phyloP scores from a whole-genome alignment of 306 rosid genomes.

The Pterocarpus santalinus region DNA sequence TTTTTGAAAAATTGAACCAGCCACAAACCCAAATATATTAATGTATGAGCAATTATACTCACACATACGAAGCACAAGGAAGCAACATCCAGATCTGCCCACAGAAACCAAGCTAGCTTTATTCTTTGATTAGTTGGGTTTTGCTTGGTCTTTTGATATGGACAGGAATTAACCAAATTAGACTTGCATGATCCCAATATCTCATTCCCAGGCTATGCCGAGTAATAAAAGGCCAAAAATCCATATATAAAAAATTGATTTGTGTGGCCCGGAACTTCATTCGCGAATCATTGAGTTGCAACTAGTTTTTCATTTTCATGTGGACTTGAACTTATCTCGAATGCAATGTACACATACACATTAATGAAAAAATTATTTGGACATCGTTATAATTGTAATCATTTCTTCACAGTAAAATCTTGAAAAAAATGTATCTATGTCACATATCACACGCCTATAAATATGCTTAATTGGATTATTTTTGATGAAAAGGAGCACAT shows the following conservation, averaged over 20 bases:
- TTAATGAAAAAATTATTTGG: not conserved
- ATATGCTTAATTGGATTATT: too few relatives aligned
- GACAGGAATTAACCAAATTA: constrained; percentile 37
- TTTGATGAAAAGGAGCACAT: too few relatives aligned
- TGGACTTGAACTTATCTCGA: constrained; percentile 38
- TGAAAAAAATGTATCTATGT: not conserved
- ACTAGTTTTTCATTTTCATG: constrained; percentile 14
- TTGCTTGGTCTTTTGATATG: constrained; percentile 38
- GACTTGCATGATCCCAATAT: constrained; percentile 35
- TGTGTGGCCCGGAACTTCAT: constrained; percentile 25
- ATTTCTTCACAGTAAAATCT: not conserved
- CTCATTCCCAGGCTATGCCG: constrained; percentile 29
- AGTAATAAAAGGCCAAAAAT: constrained; percentile 32
- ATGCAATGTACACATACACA: not conserved
- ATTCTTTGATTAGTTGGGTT: constrained; percentile 17
- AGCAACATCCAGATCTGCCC: constrained; percentile 42
- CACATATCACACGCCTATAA: not conserved
- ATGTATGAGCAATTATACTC: not conserved
- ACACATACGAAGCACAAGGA: constrained; percentile 11
- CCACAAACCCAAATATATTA: not conserved
- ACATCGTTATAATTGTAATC: not conserved
- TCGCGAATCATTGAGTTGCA: constrained; percentile 50
- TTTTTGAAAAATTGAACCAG: not conserved
- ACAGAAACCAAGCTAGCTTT: not conserved
- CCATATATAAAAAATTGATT: constrained; percentile 10